A percentile compares a stretch with the other conserved stretches of the same genome.
phyloP scores from a whole-genome alignment of 2,329 filamentous ascomycete species.

The Colletotrichum musicola region DNA sequence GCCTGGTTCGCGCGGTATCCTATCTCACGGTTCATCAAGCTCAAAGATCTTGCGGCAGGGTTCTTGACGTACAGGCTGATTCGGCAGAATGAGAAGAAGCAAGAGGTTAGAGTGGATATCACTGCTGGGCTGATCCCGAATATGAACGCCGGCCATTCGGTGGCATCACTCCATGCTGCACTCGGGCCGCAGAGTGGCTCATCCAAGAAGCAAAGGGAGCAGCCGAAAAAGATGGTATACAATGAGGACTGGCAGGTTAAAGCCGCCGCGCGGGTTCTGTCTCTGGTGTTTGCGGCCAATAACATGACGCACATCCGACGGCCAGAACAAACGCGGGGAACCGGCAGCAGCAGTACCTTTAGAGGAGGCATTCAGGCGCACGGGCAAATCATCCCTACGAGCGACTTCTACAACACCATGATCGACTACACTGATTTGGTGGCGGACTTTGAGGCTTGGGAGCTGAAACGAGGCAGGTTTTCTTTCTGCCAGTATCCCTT shows the following conservation, averaged over 20 bases:
- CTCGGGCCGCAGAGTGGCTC: constrained; percentile 66
- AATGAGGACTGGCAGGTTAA: constrained; percentile 91
- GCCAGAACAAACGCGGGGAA: constrained; percentile 42
- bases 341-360: constrained; percentile 44
- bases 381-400: constrained; percentile 81
- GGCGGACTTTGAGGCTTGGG: constrained; percentile 90
- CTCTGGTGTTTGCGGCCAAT: constrained; percentile 86
- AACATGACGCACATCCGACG: constrained; percentile 61
- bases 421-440: constrained; percentile 89
- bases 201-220: constrained; percentile 67
- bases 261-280: constrained; percentile 83
- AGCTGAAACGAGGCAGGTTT: constrained; percentile 79
- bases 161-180: constrained; percentile 83
- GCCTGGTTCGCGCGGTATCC: constrained; percentile 83
- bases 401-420: constrained; percentile 88
- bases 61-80: constrained; percentile 87
- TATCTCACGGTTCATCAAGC: constrained; percentile 74
- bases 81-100: constrained; percentile 76
- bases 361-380: constrained; percentile 59
- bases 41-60: constrained; percentile 81
- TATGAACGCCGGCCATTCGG: constrained; percentile 74
- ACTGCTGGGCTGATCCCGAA: constrained; percentile 79
- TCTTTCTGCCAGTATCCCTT: constrained; percentile 95
- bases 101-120: constrained; percentile 69
- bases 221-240: constrained; percentile 72